phyloP scores from a whole-genome alignment of 2,329 filamentous ascomycete species.

The Canariomyces notabilis region DNA sequence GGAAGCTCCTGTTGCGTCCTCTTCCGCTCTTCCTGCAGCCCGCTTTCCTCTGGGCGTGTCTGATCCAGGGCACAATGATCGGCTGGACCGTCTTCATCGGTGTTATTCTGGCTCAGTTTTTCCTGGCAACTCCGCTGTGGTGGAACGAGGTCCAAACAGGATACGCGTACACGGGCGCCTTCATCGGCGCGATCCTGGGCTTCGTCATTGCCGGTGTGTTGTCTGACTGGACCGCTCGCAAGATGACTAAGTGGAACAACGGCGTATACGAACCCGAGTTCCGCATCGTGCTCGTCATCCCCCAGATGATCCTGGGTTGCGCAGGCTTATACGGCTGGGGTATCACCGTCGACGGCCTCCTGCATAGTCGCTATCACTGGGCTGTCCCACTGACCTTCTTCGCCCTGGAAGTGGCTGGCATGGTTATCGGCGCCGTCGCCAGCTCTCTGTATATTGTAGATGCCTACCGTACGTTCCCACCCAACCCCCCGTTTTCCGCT shows the following conservation, averaged over 20 bases:
- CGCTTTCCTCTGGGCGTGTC: constrained; percentile 70
- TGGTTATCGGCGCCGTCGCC: constrained; percentile 87
- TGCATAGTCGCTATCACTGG: constrained; percentile 57
- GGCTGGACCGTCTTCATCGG: constrained; percentile 95
- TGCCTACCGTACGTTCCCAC: constrained; percentile 65
- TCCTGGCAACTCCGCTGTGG: constrained; percentile 73
- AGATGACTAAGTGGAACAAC: constrained; percentile 67
- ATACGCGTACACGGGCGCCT: constrained; percentile 82
- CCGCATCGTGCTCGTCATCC: constrained; percentile 73
- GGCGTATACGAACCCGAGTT: constrained; percentile 92
- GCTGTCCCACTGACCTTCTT: constrained; percentile 76
- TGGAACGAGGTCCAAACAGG: constrained; percentile 78
- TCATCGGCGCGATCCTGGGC: constrained; percentile 74
- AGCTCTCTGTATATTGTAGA: constrained; percentile 87
- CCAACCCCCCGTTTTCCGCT: not conserved
- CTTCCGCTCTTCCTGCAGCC: constrained; percentile 81
- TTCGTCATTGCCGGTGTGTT: constrained; percentile 70
- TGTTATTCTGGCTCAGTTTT: constrained; percentile 75
- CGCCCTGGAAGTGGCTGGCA: constrained; percentile 75
- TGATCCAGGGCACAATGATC: constrained; percentile 86
- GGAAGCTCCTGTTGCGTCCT: constrained; percentile 61
- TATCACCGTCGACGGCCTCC: constrained; percentile 60
- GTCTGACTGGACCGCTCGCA: constrained; percentile 66
- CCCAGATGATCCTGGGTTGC: constrained; percentile 72
- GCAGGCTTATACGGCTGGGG: constrained; percentile 83